Evolutionary conservation across 2,329 filamentous ascomycete species (phyloP), one percentile per base, ranked within the genome.

Genomic region (Claviceps maximensis): DNA sequence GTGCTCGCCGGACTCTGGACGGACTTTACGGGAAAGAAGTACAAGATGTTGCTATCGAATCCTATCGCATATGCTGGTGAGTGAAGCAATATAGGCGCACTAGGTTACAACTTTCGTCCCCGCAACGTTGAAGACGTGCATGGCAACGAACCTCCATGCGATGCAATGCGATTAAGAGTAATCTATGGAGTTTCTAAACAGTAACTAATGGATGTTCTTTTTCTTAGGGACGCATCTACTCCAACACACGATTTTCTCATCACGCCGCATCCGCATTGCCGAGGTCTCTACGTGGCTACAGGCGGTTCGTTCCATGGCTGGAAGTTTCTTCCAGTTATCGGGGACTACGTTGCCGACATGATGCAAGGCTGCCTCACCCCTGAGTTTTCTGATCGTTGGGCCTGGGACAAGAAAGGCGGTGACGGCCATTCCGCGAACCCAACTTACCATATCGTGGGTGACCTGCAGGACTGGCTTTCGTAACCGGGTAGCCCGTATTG

Each of bases 291-390:
- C 62, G 62, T 86, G 25, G 81, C 80, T 0, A 77, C 76, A 0
- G 80, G 78, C 13, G 81, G 82, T 1, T 83, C 79, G 13, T 82
- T 83, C 57, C 81, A 84, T 61, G 75, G 76, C 31, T 83, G 77
- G 74, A 84, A 84, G 63, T 83, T 84, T 60, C 67, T 84, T 27
- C 80, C 80, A 1, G 76, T 76, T 25, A 76, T 82, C 57, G 80
- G 81, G 3, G 74, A 77, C 54, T 84, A 84, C 62, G 69, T 80
- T 53, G 67, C 71, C 31, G 71, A 78, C 57, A 70, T 75, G 67
- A 62, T 75, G 60, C 62, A 71, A 50, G 71, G 68, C 52, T 63
- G 61, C 52, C 65, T 75, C 33, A 63, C 64, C n/a, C 56, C 62
- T 8, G 65, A 70, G 40, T 69, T 69, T 54, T 61, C 60, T 27